Evolutionary conservation across 345 rosid species (phyloP).

Genomic region (Citrus maxima): DNA sequence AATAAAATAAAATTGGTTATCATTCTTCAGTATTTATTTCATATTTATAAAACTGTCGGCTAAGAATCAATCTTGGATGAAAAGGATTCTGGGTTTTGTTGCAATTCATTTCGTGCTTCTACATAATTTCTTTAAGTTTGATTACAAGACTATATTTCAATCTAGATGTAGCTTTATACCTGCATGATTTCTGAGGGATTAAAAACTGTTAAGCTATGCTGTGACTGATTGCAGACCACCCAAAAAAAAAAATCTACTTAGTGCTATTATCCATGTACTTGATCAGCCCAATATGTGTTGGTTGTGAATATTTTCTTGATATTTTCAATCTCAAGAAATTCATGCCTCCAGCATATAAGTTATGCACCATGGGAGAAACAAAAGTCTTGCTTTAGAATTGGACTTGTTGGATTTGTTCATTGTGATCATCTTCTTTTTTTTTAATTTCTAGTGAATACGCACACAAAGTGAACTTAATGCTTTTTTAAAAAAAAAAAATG

Average conservation of each 20-base stretch:
- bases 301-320: not conserved
- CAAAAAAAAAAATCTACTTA: not conserved
- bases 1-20: not conserved
- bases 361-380: not conserved
- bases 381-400: not conserved
- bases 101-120: not conserved
- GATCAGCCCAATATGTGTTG: not conserved
- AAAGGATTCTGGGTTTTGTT: not conserved
- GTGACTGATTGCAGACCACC: not conserved
- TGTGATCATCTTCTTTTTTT: not conserved
- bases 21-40: not conserved
- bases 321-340: not conserved
- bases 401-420: not conserved
- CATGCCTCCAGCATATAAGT: not conserved
- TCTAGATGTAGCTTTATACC: not conserved
- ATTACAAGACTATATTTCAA: not conserved
- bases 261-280: not conserved
- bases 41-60: not conserved
- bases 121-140: not conserved
- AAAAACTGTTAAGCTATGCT: not conserved
- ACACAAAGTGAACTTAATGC: not conserved
- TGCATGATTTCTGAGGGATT: not conserved
- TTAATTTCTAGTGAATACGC: not conserved
- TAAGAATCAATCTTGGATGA: not conserved
- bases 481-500: not conserved